Conservation (phyloP, 129 eudicot species). For the Pittosporum tobira region DNA sequence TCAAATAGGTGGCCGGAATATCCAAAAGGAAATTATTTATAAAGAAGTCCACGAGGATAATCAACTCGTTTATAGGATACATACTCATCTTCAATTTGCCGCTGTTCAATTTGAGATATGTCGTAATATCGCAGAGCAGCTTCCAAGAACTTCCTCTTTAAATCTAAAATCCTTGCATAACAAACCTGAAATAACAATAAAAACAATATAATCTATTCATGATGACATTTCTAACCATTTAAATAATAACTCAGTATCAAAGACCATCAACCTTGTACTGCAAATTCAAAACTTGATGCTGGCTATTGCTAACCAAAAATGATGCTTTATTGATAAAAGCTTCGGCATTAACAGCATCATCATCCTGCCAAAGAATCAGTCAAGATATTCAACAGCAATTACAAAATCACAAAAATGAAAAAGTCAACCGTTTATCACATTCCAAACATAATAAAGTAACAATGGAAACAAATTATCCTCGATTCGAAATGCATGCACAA, state of each 20-base stretch:
- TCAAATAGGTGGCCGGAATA: too few relatives aligned
- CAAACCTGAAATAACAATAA: slow-evolving; percentile 49
- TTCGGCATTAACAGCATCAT: slow-evolving; percentile 95
- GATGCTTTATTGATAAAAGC: slow-evolving; percentile 97
- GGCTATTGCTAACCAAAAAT: slow-evolving; percentile 91
- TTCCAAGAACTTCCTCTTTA: slow-evolving; percentile 96
- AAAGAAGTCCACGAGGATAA: not conserved
- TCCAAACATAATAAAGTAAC: not conserved
- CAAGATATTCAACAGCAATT: not conserved
- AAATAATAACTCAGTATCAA: slow-evolving; percentile 9
- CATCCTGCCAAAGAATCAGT: slow-evolving; percentile 59
- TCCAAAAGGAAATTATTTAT: too few relatives aligned
- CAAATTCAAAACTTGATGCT: slow-evolving; percentile 80
- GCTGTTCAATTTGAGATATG: slow-evolving; percentile 89
- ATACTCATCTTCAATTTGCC: slow-evolving; percentile 93
- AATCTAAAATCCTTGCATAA: slow-evolving; percentile 87
- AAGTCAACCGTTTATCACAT: not conserved
- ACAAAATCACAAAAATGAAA: not conserved
- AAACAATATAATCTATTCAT: slow-evolving; percentile 2
- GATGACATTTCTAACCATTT: not conserved
- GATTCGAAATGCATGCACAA: not conserved
- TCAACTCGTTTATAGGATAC: slow-evolving; percentile 18
- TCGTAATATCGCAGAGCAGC: slow-evolving; percentile 95
- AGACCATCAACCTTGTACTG: slow-evolving; percentile 69
- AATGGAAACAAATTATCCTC: too few relatives aligned